Conservation (phyloP, 2,329 filamentous ascomycete genomes). For the Nemania bipapillata region DNA sequence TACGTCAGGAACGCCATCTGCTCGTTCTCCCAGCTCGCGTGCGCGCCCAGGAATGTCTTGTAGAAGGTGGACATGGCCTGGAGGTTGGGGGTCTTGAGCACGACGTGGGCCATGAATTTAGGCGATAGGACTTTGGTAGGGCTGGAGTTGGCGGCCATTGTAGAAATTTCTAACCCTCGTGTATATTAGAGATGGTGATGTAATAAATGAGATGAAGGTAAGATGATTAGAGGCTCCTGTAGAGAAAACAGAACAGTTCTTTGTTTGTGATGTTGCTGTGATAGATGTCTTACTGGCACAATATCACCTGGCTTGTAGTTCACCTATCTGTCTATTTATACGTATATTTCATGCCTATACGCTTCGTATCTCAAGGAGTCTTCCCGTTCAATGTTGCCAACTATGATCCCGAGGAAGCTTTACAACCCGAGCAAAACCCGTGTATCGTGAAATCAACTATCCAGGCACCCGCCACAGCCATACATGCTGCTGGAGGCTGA, state of each 20-base stretch:
- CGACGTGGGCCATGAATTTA: slow-evolving; percentile 43
- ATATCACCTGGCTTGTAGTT: too few relatives aligned
- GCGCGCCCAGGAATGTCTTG: slow-evolving; percentile 53
- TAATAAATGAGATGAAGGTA: neutral
- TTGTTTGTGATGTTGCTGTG: neutral
- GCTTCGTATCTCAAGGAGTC: neutral
- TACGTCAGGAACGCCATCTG: slow-evolving; percentile 56
- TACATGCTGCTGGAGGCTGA: slow-evolving; percentile 6
- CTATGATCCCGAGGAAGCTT: neutral
- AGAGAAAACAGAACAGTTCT: neutral
- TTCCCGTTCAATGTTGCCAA: neutral
- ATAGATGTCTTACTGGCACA: neutral
- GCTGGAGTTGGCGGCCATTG: slow-evolving; percentile 36
- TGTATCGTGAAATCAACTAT: neutral
- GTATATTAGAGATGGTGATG: too few relatives aligned
- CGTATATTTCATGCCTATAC: neutral
- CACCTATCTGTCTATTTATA: too few relatives aligned
- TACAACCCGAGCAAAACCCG: neutral
- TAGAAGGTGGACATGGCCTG: slow-evolving; percentile 53
- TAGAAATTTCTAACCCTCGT: slow-evolving; percentile 8
- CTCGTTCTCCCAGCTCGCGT: slow-evolving; percentile 44
- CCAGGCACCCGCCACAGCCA: neutral
- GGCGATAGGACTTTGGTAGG: slow-evolving; percentile 44
- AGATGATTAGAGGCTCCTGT: too few relatives aligned
- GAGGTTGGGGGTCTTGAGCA: slow-evolving; percentile 46